These are phyloP conservation scores for Oryza coarctata DNA, from an alignment of 176 grass and related monocot genomes.

Conservation along the genomic window DNA sequence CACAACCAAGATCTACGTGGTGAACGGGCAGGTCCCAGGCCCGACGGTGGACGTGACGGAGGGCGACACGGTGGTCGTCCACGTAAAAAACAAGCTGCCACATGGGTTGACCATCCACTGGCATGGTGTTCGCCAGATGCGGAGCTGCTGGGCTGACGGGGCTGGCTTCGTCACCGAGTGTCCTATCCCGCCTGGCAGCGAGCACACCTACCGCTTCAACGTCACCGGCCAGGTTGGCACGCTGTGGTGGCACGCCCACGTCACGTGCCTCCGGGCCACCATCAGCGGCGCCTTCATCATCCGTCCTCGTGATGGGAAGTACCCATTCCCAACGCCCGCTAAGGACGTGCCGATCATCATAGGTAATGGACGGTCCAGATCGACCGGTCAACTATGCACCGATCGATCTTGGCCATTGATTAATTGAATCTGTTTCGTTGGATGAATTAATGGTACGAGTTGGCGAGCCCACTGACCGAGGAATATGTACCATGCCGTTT, in stretches of 20 bases:
- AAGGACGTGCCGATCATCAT: constrained; percentile 37
- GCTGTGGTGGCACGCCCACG: constrained; percentile 56
- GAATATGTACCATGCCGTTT: background rate
- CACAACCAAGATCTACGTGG: constrained; percentile 28
- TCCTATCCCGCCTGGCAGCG: constrained; percentile 12
- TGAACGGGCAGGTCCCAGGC: constrained; percentile 38
- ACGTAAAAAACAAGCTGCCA: background rate
- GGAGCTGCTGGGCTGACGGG: constrained; percentile 42
- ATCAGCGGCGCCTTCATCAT: constrained; percentile 35
- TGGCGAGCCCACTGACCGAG: too few relatives aligned
- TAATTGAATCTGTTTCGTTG: too few relatives aligned
- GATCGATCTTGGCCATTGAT: too few relatives aligned
- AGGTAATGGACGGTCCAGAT: background rate
- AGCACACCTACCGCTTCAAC: constrained; percentile 38
- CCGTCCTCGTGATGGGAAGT: constrained; percentile 4
- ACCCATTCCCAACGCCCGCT: constrained; percentile 17
- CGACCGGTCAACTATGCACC: too few relatives aligned
- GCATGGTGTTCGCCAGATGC: constrained; percentile 32
- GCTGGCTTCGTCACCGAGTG: constrained; percentile 39
- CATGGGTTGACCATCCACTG: constrained; percentile 31
- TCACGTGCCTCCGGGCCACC: constrained; percentile 24
- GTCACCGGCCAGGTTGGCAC: constrained; percentile 35
- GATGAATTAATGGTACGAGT: too few relatives aligned
- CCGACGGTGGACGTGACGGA: constrained; percentile 16
- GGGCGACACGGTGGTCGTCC: constrained; percentile 40